Evolutionary conservation across 1,139 yeast species (phyloP).

Genomic region (Kazachstania sp.): DNA sequence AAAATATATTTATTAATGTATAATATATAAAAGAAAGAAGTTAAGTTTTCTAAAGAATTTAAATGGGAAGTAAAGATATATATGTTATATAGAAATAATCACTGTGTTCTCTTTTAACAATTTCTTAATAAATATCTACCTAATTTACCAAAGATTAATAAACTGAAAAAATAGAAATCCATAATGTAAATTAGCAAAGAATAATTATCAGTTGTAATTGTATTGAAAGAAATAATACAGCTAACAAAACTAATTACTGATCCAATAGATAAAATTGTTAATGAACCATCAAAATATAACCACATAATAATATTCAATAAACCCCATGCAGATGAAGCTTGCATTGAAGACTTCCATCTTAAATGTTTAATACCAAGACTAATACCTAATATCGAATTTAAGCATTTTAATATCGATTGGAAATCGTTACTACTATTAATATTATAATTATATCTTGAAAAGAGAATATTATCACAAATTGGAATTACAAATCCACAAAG

Average conservation of each 20-base stretch:
- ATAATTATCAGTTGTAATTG: slow-evolving; percentile 13
- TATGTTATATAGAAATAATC: too few relatives aligned
- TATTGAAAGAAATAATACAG: slow-evolving; percentile 31
- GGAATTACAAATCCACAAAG: slow-evolving; percentile 39
- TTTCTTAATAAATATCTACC: slow-evolving; percentile 39
- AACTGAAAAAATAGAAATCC: slow-evolving; percentile 54
- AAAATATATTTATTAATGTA: too few relatives aligned
- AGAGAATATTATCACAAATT: slow-evolving; percentile 1
- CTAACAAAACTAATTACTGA: slow-evolving; percentile 23
- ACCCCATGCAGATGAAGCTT: slow-evolving; percentile 66
- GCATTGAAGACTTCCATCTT: slow-evolving; percentile 67
- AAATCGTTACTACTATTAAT: slow-evolving; percentile 15
- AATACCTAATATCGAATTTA: slow-evolving; percentile 70
- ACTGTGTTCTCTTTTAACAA: background rate
- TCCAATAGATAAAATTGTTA: slow-evolving; percentile 53
- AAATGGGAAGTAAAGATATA: too few relatives aligned
- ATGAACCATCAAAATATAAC: slow-evolving; percentile 66
- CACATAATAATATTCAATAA: slow-evolving; percentile 69
- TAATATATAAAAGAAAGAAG: background rate
- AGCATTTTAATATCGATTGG: slow-evolving; percentile 46
- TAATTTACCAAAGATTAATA: slow-evolving; percentile 58
- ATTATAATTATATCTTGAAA: background rate
- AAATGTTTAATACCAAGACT: slow-evolving; percentile 74
- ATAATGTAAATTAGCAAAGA: slow-evolving; percentile 20
- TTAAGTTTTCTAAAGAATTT: background rate